Percentiles rank a stretch among this genome's conserved stretches.
Evolutionary conservation across 331 rosid genomes (phyloP).

Genomic region (Dryas integrifolia): DNA sequence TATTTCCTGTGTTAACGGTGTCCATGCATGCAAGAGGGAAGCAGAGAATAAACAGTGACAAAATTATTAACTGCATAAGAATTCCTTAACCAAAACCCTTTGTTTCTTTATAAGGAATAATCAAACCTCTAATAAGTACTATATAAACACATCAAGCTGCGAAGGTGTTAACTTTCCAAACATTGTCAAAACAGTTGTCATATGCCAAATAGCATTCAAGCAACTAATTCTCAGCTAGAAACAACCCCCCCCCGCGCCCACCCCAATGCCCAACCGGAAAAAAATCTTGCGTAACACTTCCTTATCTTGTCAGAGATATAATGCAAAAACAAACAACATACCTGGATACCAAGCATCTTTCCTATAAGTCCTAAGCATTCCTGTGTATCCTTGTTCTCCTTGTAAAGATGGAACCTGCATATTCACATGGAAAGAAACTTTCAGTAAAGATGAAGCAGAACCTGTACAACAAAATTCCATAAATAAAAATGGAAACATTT

Average conservation of each 20-base stretch:
- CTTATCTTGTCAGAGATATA: too few relatives aligned
- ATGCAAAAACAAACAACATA: constrained; percentile 3
- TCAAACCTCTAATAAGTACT: neutral
- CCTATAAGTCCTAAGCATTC: constrained; percentile 85
- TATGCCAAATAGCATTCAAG: neutral
- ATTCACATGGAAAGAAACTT: constrained; percentile 22
- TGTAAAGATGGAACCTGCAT: constrained; percentile 80
- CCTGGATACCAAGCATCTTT: constrained; percentile 92
- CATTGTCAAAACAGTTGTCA: constrained; percentile 9
- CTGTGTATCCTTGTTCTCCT: constrained; percentile 97
- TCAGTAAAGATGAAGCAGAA: constrained; percentile 26
- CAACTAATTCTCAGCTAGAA: constrained; percentile 7
- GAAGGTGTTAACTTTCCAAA: neutral
- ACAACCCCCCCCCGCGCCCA: neutral
- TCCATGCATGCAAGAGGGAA: constrained; percentile 3
- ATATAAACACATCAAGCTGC: neutral
- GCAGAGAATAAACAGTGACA: neutral
- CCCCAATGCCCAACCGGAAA: too few relatives aligned
- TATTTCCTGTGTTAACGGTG: neutral
- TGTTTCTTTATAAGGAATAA: neutral
- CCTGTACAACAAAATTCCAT: neutral
- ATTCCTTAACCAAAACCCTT: neutral
- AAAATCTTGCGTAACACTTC: too few relatives aligned
- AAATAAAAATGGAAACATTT: neutral
- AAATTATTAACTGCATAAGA: constrained; percentile 1